Conservation (phyloP, 257 asterid genomes). For the Solanum pimpinellifolium region DNA sequence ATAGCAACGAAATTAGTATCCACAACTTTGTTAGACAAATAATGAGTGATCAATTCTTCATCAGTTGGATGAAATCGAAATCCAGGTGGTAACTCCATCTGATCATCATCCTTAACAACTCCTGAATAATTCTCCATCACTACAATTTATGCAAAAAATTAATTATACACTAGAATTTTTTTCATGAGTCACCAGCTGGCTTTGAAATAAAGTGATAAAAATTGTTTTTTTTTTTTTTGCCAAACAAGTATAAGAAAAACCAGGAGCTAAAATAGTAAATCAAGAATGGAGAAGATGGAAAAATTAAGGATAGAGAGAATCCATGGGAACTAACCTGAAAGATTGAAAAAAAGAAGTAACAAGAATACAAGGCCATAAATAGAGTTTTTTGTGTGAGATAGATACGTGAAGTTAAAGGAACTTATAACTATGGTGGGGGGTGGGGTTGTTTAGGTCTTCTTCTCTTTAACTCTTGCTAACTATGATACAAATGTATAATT, state of each 20-base stretch:
- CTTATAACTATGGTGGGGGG: not conserved
- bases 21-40: slow-evolving; percentile 39
- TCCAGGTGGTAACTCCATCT: slow-evolving; percentile 59
- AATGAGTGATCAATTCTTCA: slow-evolving; percentile 70
- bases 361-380: slow-evolving; percentile 23
- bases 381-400: slow-evolving; percentile 11
- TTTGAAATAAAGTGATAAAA: not conserved
- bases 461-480: not conserved
- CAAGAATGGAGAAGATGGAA: not conserved
- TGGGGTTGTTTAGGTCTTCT: not conserved
- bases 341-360: slow-evolving; percentile 11
- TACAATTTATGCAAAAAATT: not conserved
- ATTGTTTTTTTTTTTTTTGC: not conserved
- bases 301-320: slow-evolving; percentile 12
- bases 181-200: not conserved
- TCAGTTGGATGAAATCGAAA: slow-evolving; percentile 79
- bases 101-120: slow-evolving; percentile 7
- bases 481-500: not conserved
- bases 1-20: slow-evolving; percentile 33
- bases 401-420: slow-evolving; percentile 44
- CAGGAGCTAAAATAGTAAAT: not conserved
- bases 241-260: not conserved
- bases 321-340: slow-evolving; percentile 10
- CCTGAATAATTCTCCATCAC: slow-evolving; percentile 27
- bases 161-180: not conserved